Base-by-base conservation (phyloP, 164 flowering plant genomes). In the Piper betle region DNA sequence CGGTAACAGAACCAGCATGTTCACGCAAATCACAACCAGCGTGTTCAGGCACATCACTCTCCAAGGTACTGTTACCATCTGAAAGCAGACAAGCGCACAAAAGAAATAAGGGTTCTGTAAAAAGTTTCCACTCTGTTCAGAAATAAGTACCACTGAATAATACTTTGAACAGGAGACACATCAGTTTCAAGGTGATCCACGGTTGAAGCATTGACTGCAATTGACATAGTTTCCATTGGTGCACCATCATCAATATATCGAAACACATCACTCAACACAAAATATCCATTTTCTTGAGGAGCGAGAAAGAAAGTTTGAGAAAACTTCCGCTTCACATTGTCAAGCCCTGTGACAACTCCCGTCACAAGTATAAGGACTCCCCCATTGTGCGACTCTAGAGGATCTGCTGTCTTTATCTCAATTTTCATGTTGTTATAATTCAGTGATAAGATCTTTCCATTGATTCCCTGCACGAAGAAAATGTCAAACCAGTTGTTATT, bases 311-410 rank as follows among this genome's bases (percentile, higher is more conserved):
- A 88, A 16, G 80, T 65, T 61, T 88, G 96, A 12, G 82, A 70
- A 40, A 88, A 85, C 38, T 76, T 75, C 58, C 70, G 69, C 25
- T 55, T 73, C 53, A 67, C 57, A 59, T 73, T 59, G 59, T 82
- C 85, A 69, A 73, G 74, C 55, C 78, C 78, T 43, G 73, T 78
- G 68, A 84, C 43, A 64, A 62, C 73, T 9, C 96, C 96, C 73
- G 88, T 86, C 33, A 88, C 91, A 16, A 82, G 80, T 3, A 88
- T 88, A 69, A 80, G 61, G 2, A 88, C 88, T 41, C 91, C 96
- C 38, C 79, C 78, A 37, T 67, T 62, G 57, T 58, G 68, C 4
- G 90, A 86, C 9, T 82, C 88, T 72, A 86, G 96, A 0, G 92
- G 79, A 76, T 84, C 88, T 18, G 80, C 86, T 9, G 88, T 76